A percentile compares a stretch with the other conserved stretches of the same genome.
Conservation (phyloP, 345 rosid species). For the Rubroshorea leprosula region DNA sequence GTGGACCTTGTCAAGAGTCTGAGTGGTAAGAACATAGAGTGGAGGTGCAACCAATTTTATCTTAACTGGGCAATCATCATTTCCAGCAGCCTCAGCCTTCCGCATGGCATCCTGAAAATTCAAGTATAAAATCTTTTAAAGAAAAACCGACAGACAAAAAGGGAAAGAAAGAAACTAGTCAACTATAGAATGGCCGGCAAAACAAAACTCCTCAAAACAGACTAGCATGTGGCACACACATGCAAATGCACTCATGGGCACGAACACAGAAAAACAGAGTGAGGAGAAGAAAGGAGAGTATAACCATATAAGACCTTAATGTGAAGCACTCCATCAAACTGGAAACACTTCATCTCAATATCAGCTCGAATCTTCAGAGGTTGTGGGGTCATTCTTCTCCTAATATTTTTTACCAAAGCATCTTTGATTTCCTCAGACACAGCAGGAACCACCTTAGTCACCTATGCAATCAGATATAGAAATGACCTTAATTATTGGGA, state of each 20-base stretch:
- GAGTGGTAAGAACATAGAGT: conserved; percentile 92
- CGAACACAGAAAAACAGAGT: no score
- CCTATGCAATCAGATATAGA: conserved; percentile 32
- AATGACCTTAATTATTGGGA: not conserved
- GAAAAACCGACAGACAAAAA: not conserved
- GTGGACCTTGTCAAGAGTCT: conserved; percentile 92
- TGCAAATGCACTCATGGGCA: no score
- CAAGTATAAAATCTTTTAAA: conserved; percentile 6
- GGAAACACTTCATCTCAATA: conserved; percentile 95
- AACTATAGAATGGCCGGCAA: not conserved
- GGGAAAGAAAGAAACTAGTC: not conserved
- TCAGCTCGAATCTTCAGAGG: conserved; percentile 95
- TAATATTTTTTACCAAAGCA: conserved; percentile 71
- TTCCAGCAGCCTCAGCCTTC: conserved; percentile 94
- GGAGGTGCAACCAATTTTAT: conserved; percentile 97
- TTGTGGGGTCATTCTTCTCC: conserved; percentile 96
- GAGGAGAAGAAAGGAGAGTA: not conserved
- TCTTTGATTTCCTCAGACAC: conserved; percentile 87
- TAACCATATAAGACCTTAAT: conserved; percentile 52
- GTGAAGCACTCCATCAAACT: conserved; percentile 96
- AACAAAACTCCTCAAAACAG: not conserved
- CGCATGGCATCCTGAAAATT: conserved; percentile 80
- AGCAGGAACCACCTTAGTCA: conserved; percentile 73
- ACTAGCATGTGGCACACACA: not conserved
- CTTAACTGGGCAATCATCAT: conserved; percentile 87